Evolutionary conservation across 140 eudicot species (phyloP).

Genomic region (Stevia rebaudiana): DNA sequence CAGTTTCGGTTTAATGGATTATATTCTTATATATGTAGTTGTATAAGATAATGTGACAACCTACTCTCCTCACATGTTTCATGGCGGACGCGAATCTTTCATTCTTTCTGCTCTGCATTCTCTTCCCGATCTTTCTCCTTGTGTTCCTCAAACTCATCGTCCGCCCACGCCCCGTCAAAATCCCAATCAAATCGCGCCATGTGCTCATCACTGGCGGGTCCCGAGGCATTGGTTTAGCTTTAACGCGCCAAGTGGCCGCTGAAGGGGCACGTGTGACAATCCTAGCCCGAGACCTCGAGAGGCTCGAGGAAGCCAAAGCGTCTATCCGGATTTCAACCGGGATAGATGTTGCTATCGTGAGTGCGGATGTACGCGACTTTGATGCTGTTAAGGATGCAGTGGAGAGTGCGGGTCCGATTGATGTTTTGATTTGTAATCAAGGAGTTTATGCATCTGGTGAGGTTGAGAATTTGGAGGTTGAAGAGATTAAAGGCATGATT

Average conservation of each 20-base stretch:
- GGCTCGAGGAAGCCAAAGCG: conserved; percentile 55
- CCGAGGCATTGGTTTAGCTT: conserved; percentile 85
- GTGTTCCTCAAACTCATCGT: conserved; percentile 47
- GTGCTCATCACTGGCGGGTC: conserved; percentile 94
- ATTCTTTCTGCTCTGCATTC: too few species aligned
- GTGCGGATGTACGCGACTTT: conserved; percentile 68
- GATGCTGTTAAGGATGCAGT: conserved; percentile 50
- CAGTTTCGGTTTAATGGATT: too few species aligned
- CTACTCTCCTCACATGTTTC: too few species aligned
- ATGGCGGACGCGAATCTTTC: too few species aligned
- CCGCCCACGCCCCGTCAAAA: conserved; percentile 56
- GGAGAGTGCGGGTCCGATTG: conserved; percentile 53
- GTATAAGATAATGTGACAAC: too few species aligned
- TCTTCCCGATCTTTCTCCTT: conserved; percentile 26
- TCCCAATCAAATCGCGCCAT: conserved; percentile 74
- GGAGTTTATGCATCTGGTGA: conserved; percentile 72
- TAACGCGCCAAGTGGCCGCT: conserved; percentile 55
- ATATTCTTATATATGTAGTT: too few species aligned
- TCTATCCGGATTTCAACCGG: conserved; percentile 66
- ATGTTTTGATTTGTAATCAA: conserved; percentile 70
- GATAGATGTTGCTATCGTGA: conserved; percentile 43
- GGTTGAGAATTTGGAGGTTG: conserved; percentile 46
- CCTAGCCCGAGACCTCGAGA: conserved; percentile 49
- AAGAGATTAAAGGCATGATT: conserved; percentile 58
- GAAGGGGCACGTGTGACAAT: conserved; percentile 77